These are phyloP conservation scores for Musa schizocarpa DNA, from an alignment of 176 grass and related monocot genomes.

Conservation along the genomic window DNA sequence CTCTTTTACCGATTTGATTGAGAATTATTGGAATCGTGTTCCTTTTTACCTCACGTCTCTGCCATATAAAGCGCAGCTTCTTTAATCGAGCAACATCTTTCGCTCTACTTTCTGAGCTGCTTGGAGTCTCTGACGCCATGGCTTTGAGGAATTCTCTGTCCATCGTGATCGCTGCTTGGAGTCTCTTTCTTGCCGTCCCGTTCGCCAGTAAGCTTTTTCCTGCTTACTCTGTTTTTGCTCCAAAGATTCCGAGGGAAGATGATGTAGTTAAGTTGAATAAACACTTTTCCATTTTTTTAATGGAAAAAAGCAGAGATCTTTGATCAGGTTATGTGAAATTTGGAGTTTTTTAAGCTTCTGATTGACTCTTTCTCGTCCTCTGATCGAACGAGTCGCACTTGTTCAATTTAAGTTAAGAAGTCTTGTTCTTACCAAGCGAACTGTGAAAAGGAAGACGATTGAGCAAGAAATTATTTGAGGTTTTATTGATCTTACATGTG, in stretches of 20 bases:
- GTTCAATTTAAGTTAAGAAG: too few species aligned
- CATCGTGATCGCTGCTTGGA: not conserved
- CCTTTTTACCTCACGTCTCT: not conserved
- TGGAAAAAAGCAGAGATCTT: not conserved
- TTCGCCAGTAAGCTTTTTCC: constrained; percentile 1
- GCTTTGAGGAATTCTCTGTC: not conserved
- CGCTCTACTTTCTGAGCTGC: not conserved
- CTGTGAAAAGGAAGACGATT: too few species aligned
- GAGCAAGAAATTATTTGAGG: too few species aligned
- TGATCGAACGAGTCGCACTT: not conserved
- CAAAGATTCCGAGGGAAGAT: not conserved
- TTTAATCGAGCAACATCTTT: not conserved
- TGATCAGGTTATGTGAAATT: not conserved
- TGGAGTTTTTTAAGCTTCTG: not conserved
- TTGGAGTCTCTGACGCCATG: constrained; percentile 3
- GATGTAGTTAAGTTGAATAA: not conserved
- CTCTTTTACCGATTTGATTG: not conserved
- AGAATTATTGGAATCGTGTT: not conserved
- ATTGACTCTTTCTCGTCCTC: not conserved
- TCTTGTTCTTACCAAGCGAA: not conserved
- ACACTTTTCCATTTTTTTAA: not conserved
- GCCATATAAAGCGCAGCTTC: not conserved
- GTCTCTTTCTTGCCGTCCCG: constrained; percentile 3
- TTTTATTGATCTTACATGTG: too few species aligned
- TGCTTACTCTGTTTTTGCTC: not conserved